Conservation (phyloP, 2,329 filamentous ascomycete genomes). For the Lasiodiplodia sp. region DNA sequence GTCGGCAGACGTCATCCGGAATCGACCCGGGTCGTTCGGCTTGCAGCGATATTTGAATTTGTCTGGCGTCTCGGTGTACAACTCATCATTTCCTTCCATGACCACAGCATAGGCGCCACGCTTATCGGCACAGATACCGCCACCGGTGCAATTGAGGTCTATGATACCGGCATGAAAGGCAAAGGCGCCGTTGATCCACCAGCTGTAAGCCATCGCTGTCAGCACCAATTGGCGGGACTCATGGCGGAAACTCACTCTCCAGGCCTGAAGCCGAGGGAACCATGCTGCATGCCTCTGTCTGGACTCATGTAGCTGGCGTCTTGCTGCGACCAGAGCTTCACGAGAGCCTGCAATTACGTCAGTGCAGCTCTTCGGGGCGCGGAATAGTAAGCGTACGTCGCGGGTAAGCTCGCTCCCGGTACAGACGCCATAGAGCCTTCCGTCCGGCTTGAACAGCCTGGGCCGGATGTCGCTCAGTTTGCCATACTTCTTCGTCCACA, state of each 20-base stretch:
- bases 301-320: constrained; percentile 42
- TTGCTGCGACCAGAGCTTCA: constrained; percentile 42
- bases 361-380: constrained; percentile 31
- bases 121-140: constrained; percentile 52
- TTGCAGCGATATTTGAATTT: constrained; percentile 52
- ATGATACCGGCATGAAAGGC: constrained; percentile 58
- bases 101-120: constrained; percentile 56
- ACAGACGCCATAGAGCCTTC: constrained; percentile 53
- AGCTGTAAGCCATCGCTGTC: constrained; percentile 42
- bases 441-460: constrained; percentile 53
- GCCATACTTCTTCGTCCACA: constrained; percentile 51
- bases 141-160: constrained; percentile 50
- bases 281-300: constrained; percentile 44
- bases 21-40: constrained; percentile 51
- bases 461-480: constrained; percentile 47
- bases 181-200: constrained; percentile 59
- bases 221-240: background rate
- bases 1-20: constrained; percentile 52
- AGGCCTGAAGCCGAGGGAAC: constrained; percentile 54
- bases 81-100: constrained; percentile 50
- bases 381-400: constrained; percentile 40
- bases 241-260: constrained; percentile 49
- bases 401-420: constrained; percentile 47
- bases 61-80: constrained; percentile 43
- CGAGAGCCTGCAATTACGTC: constrained; percentile 38